phyloP scores from a whole-genome alignment of 2,329 filamentous ascomycete species.

The Mariannaea sp. region DNA sequence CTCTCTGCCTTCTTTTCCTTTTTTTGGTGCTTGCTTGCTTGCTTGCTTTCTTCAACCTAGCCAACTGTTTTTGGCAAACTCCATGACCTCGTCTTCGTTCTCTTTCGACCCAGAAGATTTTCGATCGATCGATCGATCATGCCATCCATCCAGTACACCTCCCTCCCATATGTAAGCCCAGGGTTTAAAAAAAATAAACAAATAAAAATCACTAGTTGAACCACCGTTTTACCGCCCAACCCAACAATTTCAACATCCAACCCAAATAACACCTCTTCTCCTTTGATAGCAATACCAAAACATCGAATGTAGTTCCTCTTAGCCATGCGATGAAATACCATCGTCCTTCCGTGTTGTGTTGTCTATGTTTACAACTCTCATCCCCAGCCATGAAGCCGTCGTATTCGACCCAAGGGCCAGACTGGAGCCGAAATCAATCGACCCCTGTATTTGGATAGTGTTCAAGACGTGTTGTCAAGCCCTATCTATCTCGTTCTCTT shows the following conservation, averaged over 20 bases:
- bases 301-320: conserved; percentile 1
- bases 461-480: neutral
- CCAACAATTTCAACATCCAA: conserved; percentile 14
- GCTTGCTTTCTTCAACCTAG: conserved; percentile 1
- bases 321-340: conserved; percentile 4
- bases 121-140: no score
- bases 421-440: neutral
- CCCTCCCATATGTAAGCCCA: neutral
- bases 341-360: neutral
- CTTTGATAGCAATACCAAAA: conserved; percentile 6
- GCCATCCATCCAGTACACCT: neutral
- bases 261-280: conserved; percentile 12
- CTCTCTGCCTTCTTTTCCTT: conserved; percentile 12
- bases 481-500: neutral
- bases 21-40: no score
- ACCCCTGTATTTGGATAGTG: neutral
- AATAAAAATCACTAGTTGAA: neutral
- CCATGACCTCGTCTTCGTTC: no score
- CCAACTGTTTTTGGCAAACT: neutral
- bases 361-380: conserved; percentile 11
- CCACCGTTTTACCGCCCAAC: conserved; percentile 4
- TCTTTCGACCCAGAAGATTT: neutral
- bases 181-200: no score
- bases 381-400: neutral
- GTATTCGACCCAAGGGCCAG: neutral